Percentiles rank a stretch among this genome's conserved stretches.
These are phyloP conservation scores for Leptographium procerum DNA, from an alignment of 2,329 filamentous ascomycete species.

Conservation along the genomic window DNA sequence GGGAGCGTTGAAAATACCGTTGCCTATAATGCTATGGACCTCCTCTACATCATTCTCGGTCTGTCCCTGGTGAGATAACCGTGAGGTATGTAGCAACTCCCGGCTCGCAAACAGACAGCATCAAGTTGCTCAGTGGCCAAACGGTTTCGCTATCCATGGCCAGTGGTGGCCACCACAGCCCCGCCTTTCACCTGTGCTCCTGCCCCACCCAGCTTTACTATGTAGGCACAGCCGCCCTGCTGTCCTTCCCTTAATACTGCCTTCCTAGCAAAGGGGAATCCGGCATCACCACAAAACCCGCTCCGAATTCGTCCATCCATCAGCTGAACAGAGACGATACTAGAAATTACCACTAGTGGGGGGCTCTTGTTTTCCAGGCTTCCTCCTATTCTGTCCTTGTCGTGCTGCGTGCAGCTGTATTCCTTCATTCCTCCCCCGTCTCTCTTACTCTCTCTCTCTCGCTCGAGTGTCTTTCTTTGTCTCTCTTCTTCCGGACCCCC, in stretches of 20 bases:
- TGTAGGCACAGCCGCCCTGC: background rate
- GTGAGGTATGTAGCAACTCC: too few relatives aligned
- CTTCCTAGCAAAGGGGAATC: background rate
- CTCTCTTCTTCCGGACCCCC: background rate
- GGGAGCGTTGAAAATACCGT: too few relatives aligned
- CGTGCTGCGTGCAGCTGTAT: background rate
- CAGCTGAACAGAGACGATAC: background rate
- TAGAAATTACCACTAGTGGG: background rate
- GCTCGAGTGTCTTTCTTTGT: too few relatives aligned
- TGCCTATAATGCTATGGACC: too few relatives aligned
- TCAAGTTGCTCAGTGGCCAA: background rate
- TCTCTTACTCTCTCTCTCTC: too few relatives aligned
- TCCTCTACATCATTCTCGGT: too few relatives aligned
- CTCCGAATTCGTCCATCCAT: background rate
- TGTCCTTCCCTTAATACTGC: background rate
- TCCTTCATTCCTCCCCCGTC: too few relatives aligned
- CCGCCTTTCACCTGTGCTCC: background rate
- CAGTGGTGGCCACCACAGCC: background rate
- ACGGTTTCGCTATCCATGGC: background rate
- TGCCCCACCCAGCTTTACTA: background rate
- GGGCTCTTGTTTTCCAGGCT: background rate
- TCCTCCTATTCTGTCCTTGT: background rate
- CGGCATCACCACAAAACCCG: background rate
- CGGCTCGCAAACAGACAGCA: background rate
- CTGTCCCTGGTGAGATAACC: too few relatives aligned